These are phyloP conservation scores for Dendrobium officinale DNA, from an alignment of 106 monocot genomes.

Conservation along the genomic window DNA sequence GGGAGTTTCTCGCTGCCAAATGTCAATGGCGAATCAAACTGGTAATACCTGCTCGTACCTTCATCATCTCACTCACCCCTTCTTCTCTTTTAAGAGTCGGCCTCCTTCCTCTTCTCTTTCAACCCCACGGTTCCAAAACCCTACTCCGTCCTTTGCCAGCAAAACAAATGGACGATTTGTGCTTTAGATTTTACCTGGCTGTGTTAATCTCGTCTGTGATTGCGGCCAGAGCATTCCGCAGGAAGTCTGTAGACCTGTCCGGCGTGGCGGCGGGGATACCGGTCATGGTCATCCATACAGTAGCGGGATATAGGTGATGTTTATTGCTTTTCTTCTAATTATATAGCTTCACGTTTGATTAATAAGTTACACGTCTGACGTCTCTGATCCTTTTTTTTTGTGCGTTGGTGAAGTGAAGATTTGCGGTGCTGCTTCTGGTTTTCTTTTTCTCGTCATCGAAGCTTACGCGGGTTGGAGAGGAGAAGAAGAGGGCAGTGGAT, in stretches of 20 bases:
- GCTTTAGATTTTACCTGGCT: conserved; percentile 23
- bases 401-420: conserved; percentile 23
- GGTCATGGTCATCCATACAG: conserved; percentile 41
- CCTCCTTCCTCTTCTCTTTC: neutral
- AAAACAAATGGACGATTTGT: conserved; percentile 11
- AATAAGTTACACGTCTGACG: neutral
- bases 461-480: conserved; percentile 50
- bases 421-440: conserved; percentile 42
- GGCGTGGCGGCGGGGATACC: conserved; percentile 43
- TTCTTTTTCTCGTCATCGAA: conserved; percentile 55
- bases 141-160: neutral
- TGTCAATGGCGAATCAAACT: neutral
- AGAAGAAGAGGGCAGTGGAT: conserved; percentile 38
- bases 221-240: conserved; percentile 32
- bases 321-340: neutral
- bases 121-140: neutral
- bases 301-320: conserved; percentile 47
- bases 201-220: conserved; percentile 21
- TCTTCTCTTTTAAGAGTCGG: neutral
- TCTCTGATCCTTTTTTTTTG: conserved; percentile 1
- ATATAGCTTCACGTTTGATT: neutral
- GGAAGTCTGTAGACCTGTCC: conserved; percentile 45
- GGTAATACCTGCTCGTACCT: neutral
- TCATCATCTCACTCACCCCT: neutral
- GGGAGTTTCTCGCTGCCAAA: neutral